Conservation (phyloP, 768 basidiomycete species). For the Gyrodon lividus region DNA sequence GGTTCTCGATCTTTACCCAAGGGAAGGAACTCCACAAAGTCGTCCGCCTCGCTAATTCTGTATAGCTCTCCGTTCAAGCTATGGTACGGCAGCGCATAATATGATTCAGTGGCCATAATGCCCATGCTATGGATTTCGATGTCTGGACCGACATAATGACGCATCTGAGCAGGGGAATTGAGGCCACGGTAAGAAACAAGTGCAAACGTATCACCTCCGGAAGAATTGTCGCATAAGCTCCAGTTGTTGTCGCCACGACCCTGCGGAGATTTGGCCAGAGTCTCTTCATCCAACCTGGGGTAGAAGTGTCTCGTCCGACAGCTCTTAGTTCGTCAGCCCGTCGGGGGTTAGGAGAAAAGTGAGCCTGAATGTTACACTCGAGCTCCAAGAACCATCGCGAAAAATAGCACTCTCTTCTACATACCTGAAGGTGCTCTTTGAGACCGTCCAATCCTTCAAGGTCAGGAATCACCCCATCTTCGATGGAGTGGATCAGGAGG, state of each 20-base stretch:
- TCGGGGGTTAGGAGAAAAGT: conserved; percentile 1
- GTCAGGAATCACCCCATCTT: conserved; percentile 5
- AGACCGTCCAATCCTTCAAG: neutral
- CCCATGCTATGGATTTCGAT: neutral
- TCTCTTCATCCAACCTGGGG: neutral
- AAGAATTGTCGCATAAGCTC: neutral
- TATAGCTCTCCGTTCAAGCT: neutral
- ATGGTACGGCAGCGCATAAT: neutral
- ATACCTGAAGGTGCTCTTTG: neutral
- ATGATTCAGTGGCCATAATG: neutral
- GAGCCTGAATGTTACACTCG: neutral
- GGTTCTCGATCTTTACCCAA: neutral
- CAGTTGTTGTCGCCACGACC: neutral
- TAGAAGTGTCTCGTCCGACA: neutral
- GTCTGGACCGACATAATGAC: conserved; percentile 3
- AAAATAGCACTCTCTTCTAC: neutral
- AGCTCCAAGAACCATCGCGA: neutral
- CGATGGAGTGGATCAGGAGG: neutral
- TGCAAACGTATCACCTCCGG: neutral
- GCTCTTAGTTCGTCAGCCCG: conserved; percentile 4
- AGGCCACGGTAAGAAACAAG: neutral
- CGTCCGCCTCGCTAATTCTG: no score
- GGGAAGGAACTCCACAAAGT: no score
- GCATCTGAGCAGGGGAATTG: neutral
- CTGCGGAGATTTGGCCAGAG: conserved; percentile 4